Evolutionary conservation across 1,284 basidiomycete species (phyloP).

Genomic region (Trametes pubescens): DNA sequence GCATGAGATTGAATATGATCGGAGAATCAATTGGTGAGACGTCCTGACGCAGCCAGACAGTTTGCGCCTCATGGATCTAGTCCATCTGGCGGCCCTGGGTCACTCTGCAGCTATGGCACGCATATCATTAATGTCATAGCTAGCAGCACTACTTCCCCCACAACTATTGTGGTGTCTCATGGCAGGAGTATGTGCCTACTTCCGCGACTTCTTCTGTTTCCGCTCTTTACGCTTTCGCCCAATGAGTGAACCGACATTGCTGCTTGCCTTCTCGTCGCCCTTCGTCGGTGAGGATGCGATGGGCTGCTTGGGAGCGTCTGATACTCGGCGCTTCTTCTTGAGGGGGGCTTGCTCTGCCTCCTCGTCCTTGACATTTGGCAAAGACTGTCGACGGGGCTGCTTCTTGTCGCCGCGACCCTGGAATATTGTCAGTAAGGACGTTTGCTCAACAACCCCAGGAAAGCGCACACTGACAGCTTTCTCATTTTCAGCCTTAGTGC

Average conservation of each 20-base stretch:
- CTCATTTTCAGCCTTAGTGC: slow-evolving; percentile 34
- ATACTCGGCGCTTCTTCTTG: slow-evolving; percentile 42
- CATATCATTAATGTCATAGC: too few species aligned
- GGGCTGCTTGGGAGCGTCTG: slow-evolving; percentile 30
- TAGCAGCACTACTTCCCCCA: too few species aligned
- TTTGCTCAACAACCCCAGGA: background rate
- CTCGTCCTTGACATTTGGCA: slow-evolving; percentile 34
- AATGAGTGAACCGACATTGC: slow-evolving; percentile 43
- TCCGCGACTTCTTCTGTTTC: slow-evolving; percentile 36
- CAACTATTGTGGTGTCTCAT: too few species aligned
- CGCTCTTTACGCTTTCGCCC: slow-evolving; percentile 47
- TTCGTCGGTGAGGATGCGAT: slow-evolving; percentile 18
- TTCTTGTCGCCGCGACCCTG: slow-evolving; percentile 32
- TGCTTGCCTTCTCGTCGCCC: slow-evolving; percentile 16
- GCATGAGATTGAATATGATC: too few species aligned
- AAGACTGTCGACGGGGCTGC: slow-evolving; percentile 25
- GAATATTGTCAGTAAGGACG: slow-evolving; percentile 16
- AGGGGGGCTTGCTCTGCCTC: slow-evolving; percentile 30
- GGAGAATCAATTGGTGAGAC: too few species aligned
- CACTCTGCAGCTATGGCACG: too few species aligned
- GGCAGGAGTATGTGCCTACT: slow-evolving; percentile 22
- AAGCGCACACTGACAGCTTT: slow-evolving; percentile 32
- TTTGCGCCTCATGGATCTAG: too few species aligned
- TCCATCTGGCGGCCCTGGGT: too few species aligned
- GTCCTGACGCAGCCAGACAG: too few species aligned